A percentile compares a stretch with the other conserved stretches of the same genome.
phyloP scores from a whole-genome alignment of 139 green algal genomes.

The Auxenochlorella protothecoides region DNA sequence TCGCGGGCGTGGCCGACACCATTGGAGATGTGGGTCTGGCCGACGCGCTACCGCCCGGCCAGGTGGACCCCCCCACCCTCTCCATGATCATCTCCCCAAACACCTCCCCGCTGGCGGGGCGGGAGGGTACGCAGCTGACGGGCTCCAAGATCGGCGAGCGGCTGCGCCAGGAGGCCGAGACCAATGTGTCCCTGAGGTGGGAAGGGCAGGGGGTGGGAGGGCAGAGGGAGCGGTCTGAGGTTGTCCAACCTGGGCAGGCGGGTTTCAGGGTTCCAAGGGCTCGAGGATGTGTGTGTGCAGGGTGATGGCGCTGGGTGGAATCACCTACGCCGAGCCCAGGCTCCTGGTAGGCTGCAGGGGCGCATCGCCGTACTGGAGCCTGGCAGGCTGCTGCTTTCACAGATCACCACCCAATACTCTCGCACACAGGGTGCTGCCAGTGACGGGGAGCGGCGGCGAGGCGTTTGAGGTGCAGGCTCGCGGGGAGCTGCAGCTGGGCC shows the following conservation, averaged over 20 bases:
- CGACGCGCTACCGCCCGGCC: constrained; percentile 46
- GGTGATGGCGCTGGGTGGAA: too few relatives aligned
- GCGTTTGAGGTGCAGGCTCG: constrained; percentile 71
- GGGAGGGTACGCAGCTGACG: constrained; percentile 60
- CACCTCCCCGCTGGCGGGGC: constrained; percentile 66
- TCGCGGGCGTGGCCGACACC: constrained; percentile 65
- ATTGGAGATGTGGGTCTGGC: constrained; percentile 35
- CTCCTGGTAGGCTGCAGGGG: neutral
- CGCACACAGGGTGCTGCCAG: constrained; percentile 17
- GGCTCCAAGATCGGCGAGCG: constrained; percentile 68
- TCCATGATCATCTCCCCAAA: constrained; percentile 82
- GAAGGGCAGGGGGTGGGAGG: neutral
- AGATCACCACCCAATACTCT: neutral
- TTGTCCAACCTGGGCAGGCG: too few relatives aligned
- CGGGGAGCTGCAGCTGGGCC: constrained; percentile 84
- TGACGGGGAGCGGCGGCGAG: constrained; percentile 22
- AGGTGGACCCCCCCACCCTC: constrained; percentile 81
- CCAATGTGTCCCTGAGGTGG: constrained; percentile 60
- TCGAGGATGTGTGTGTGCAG: too few relatives aligned
- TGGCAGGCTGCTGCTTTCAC: neutral
- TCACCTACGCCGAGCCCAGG: too few relatives aligned
- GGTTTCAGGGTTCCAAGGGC: too few relatives aligned
- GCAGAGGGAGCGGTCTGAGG: too few relatives aligned
- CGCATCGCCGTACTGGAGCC: neutral
- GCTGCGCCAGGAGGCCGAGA: constrained; percentile 69